These are phyloP conservation scores for Backusella luteola DNA, from an alignment of 192 early-diverging fungal genomes.

Conservation along the genomic window DNA sequence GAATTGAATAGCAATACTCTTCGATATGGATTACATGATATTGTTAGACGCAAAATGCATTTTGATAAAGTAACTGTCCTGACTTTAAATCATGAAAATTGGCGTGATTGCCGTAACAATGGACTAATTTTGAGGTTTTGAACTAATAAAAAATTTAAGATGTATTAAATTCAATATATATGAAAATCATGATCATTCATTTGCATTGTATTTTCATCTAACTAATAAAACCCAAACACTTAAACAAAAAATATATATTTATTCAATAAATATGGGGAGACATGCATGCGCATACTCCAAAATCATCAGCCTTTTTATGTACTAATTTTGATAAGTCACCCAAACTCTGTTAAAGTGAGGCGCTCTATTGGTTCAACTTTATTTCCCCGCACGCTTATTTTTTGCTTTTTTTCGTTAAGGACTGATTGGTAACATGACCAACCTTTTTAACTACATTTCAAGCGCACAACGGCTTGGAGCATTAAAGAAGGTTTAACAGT, in stretches of 20 bases:
- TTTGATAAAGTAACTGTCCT: background rate
- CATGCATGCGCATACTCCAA: background rate
- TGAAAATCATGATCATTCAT: background rate
- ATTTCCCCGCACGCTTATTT: background rate
- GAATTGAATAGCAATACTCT: background rate
- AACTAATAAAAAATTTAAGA: background rate
- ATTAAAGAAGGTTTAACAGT: background rate
- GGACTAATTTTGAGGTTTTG: background rate
- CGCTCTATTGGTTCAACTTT: constrained; percentile 2
- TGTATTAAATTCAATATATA: background rate
- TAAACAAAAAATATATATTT: background rate
- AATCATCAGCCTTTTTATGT: background rate
- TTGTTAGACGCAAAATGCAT: background rate
- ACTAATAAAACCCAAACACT: background rate
- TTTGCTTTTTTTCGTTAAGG: background rate
- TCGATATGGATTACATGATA: background rate
- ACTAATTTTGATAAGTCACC: background rate
- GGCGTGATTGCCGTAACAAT: background rate
- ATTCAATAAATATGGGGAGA: background rate
- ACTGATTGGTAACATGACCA: background rate
- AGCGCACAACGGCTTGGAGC: background rate
- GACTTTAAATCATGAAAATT: background rate
- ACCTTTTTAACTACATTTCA: background rate
- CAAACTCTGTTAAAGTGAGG: background rate
- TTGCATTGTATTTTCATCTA: constrained; percentile 1